Evolutionary conservation across 1,284 basidiomycete genomes (phyloP).

Genomic region (Rhodotorula mucilaginosa): DNA sequence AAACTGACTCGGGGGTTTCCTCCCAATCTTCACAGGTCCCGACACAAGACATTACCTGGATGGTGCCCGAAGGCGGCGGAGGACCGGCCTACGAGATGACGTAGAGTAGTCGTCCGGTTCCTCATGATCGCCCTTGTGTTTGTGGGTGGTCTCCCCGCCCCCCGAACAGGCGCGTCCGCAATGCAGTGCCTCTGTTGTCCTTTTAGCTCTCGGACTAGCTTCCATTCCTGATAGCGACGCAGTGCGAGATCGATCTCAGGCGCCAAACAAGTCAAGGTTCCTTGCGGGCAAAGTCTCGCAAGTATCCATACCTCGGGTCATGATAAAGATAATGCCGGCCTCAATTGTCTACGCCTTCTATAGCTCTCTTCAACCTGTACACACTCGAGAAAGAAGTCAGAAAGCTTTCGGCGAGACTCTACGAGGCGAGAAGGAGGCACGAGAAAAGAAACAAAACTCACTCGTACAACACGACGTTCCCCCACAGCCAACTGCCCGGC

Average conservation of each 20-base stretch:
- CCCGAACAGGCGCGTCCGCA: too few species aligned
- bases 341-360: conserved; percentile 15
- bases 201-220: too few species aligned
- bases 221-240: too few species aligned
- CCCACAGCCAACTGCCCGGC: conserved; percentile 41
- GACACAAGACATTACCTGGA: conserved; percentile 85
- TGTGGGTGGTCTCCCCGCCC: too few species aligned
- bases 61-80: conserved; percentile 84
- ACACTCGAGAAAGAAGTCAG: background rate
- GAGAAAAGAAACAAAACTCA: background rate
- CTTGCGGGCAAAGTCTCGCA: too few species aligned
- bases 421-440: background rate
- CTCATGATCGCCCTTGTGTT: background rate
- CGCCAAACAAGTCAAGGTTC: too few species aligned
- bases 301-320: too few species aligned
- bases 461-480: conserved; percentile 40
- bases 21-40: conserved; percentile 19
- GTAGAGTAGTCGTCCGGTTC: conserved; percentile 50
- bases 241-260: too few species aligned
- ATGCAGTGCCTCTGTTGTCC: too few species aligned
- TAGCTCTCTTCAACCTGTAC: conserved; percentile 15
- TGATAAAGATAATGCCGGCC: too few species aligned
- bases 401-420: background rate
- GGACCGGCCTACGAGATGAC: conserved; percentile 57
- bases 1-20: background rate